A percentile compares a stretch with the other conserved stretches of the same genome.
phyloP scores from a whole-genome alignment of 495 filamentous ascomycete species.

The Thermothielavioides terrestris region DNA sequence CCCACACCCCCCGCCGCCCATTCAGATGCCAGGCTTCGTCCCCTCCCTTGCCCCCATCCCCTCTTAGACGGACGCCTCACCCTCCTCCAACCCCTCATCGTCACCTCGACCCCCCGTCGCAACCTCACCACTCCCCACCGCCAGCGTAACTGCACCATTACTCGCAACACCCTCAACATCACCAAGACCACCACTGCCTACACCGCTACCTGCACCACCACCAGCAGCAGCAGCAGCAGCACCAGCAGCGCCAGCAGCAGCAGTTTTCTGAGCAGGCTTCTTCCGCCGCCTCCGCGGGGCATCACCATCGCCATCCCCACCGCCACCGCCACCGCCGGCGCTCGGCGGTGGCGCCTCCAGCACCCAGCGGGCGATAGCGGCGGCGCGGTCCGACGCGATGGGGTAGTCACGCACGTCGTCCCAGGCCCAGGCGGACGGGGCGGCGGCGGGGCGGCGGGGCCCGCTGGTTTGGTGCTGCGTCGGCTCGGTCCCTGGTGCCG shows the following conservation, averaged over 20 bases:
- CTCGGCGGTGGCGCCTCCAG: slow-evolving; percentile 11
- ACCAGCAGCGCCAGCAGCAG: background rate
- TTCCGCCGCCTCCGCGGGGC: slow-evolving; percentile 23
- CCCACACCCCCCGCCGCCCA: too few relatives aligned
- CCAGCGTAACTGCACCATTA: too few relatives aligned
- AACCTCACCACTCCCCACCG: background rate
- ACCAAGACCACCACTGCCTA: too few relatives aligned
- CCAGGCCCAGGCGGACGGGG: background rate
- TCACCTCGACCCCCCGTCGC: background rate
- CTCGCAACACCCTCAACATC: background rate
- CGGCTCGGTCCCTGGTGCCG: background rate
- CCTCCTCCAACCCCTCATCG: background rate
- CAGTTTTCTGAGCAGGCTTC: slow-evolving; percentile 9
- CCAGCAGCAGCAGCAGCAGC: background rate
- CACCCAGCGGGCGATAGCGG: slow-evolving; percentile 60
- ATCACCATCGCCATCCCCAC: background rate
- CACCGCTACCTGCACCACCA: background rate
- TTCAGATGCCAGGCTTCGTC: too few relatives aligned
- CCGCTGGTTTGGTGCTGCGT: background rate
- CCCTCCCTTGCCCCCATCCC: too few relatives aligned
- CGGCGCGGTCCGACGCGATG: slow-evolving; percentile 58
- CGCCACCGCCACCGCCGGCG: background rate
- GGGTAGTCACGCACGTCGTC: slow-evolving; percentile 44
- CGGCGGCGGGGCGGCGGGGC: background rate
- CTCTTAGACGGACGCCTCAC: too few relatives aligned